phyloP scores from a whole-genome alignment of 2,329 filamentous ascomycete species.

The Cytospora piceicola region DNA sequence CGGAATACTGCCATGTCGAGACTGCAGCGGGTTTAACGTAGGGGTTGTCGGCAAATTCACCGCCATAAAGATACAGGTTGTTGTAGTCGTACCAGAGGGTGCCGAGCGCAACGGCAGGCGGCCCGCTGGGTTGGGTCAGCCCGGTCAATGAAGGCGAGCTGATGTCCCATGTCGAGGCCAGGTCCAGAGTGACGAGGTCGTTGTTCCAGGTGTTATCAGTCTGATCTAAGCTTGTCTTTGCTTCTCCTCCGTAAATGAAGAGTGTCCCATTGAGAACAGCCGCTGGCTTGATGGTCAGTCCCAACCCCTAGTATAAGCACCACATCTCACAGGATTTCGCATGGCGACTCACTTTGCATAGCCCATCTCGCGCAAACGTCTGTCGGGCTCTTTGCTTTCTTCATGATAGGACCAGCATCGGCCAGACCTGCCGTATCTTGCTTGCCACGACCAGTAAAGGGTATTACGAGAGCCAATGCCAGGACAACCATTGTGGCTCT shows the following conservation, averaged over 20 bases:
- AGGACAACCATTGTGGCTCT: constrained; percentile 53
- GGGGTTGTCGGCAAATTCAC: constrained; percentile 70
- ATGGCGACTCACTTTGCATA: constrained; percentile 57
- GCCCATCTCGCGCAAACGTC: constrained; percentile 68
- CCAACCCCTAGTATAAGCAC: not conserved
- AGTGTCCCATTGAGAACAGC: constrained; percentile 75
- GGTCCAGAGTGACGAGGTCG: constrained; percentile 71
- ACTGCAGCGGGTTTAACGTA: constrained; percentile 59
- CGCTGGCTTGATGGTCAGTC: constrained; percentile 41
- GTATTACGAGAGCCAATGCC: constrained; percentile 55
- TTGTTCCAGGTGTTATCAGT: constrained; percentile 73
- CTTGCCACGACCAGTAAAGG: constrained; percentile 50
- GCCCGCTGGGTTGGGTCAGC: constrained; percentile 55
- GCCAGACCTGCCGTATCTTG: constrained; percentile 48
- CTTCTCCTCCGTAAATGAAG: constrained; percentile 75
- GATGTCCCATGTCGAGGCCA: constrained; percentile 73
- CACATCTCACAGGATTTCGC: not conserved
- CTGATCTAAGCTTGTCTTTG: constrained; percentile 61
- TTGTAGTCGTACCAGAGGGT: constrained; percentile 75
- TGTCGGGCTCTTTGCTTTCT: constrained; percentile 53
- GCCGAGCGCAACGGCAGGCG: constrained; percentile 72
- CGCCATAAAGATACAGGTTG: constrained; percentile 74
- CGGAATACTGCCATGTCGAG: constrained; percentile 72
- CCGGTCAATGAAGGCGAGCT: constrained; percentile 65
- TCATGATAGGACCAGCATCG: constrained; percentile 51